Evolutionary conservation across 495 filamentous ascomycete genomes (phyloP), one percentile per base, ranked within the genome.

Genomic region (Aspergillus saccharolyticus): DNA sequence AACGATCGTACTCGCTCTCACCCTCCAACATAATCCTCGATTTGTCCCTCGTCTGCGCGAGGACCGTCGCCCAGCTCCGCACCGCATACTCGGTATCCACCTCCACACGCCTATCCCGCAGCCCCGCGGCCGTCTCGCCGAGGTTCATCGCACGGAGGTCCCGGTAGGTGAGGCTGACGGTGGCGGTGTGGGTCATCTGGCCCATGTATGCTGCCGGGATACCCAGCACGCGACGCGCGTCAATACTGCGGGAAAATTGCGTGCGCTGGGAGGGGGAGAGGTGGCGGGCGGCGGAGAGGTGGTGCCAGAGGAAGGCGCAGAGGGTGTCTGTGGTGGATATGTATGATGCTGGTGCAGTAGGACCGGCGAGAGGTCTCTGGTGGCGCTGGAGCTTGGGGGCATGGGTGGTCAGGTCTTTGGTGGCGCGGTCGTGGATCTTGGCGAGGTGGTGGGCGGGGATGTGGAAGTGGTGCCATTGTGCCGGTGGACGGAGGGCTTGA

Each of bases 321-420:
- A 83, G 64, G 20, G 73, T 67, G 57, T 83, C 80, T 53, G 82
- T 72, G 17, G 75, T 80, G 8, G 75, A 75, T 22, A 78, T 52
- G 55, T 52, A 72, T n/a, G n/a, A n/a, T n/a, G n/a, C n/a, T n/a
- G n/a, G n/a, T n/a, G n/a, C n/a, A n/a, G n/a, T n/a, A n/a, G n/a
- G n/a, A n/a, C n/a, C n/a, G n/a, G n/a, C n/a, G n/a, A n/a, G n/a
- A n/a, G n/a, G n/a, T n/a, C n/a, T n/a, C n/a, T n/a, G n/a, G n/a
- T n/a, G n/a, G n/a, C n/a, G n/a, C 25, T 28, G 25, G 9, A 28
- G 25, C 25, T 28, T 3, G 3, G 25, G 25, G 25, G 25, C 3
- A 9, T 28, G 25, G 4, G 49, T 53, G 42, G 15, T 21, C 25
- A 21, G n/a, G n/a, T 1, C n/a, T 43, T 10, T 51, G 45, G 30